A percentile compares a stretch with the other conserved stretches of the same genome.
phyloP scores from a whole-genome alignment of 2,329 filamentous ascomycete genomes.

The Talaromyces sp. region DNA sequence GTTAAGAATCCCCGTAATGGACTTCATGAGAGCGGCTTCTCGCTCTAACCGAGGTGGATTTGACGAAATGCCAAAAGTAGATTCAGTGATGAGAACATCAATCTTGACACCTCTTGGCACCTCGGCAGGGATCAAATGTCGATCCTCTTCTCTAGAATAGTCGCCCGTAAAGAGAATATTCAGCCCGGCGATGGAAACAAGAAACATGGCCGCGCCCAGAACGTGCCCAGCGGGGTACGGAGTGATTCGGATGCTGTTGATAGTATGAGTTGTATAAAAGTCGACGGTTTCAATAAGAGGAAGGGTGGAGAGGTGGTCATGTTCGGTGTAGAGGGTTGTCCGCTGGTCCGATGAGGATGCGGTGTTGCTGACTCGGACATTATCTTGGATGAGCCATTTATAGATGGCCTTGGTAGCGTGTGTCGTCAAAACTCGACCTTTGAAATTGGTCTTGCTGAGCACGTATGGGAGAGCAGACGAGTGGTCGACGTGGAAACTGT shows the following conservation, averaged over 20 bases:
- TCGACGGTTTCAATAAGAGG: slow-evolving; percentile 95
- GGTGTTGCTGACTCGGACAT: slow-evolving; percentile 77
- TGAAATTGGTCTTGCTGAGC: slow-evolving; percentile 95
- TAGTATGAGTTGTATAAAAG: slow-evolving; percentile 96
- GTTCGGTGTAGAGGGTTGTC: slow-evolving; percentile 79
- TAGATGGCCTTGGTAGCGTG: slow-evolving; percentile 99
- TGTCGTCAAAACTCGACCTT: slow-evolving; percentile 96
- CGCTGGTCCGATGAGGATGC: slow-evolving; percentile 58
- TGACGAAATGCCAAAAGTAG: slow-evolving; percentile 91
- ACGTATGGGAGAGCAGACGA: slow-evolving; percentile 98
- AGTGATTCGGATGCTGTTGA: slow-evolving; percentile 92
- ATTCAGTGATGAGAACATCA: slow-evolving; percentile 95
- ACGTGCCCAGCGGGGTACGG: slow-evolving; percentile 97
- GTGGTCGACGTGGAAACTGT: slow-evolving; percentile 95
- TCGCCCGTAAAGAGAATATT: slow-evolving; percentile 98
- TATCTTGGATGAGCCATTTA: slow-evolving; percentile 98
- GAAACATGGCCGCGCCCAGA: slow-evolving; percentile 96
- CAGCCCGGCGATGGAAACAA: slow-evolving; percentile 92
- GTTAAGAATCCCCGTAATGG: slow-evolving; percentile 85
- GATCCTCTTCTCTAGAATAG: slow-evolving; percentile 91
- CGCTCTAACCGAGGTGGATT: slow-evolving; percentile 86
- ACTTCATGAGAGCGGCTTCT: slow-evolving; percentile 91
- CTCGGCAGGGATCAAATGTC: slow-evolving; percentile 89
- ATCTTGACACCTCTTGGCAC: slow-evolving; percentile 86
- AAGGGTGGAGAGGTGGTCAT: slow-evolving; percentile 90